Conservation (phyloP, 2,329 filamentous ascomycete genomes). For the Rhexocercosporidium sp. region DNA sequence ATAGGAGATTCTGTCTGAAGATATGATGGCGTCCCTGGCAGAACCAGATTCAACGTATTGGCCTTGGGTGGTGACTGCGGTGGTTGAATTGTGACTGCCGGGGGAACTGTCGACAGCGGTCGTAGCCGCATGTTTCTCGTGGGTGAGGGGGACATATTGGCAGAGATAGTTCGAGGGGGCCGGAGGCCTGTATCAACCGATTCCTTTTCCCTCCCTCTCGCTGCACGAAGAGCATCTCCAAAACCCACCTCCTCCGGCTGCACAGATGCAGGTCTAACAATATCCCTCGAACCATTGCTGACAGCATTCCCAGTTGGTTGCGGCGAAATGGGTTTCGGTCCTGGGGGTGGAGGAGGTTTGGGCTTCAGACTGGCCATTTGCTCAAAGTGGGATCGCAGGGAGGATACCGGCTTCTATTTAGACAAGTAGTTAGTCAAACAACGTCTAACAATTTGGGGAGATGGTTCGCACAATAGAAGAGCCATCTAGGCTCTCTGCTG, state of each 20-base stretch:
- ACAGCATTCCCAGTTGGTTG: constrained; percentile 32
- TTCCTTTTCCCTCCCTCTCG: constrained; percentile 37
- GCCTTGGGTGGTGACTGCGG: constrained; percentile 70
- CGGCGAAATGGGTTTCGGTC: constrained; percentile 36
- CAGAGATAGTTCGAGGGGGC: constrained; percentile 32
- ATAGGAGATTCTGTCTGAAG: constrained; percentile 35
- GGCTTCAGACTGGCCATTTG: constrained; percentile 64
- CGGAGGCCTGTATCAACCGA: constrained; percentile 31
- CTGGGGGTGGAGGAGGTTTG: constrained; percentile 44
- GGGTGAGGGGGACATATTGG: constrained; percentile 38
- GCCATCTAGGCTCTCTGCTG: constrained; percentile 70
- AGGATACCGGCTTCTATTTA: constrained; percentile 77
- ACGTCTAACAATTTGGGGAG: not conserved
- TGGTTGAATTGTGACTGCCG: constrained; percentile 71
- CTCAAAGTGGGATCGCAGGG: constrained; percentile 80
- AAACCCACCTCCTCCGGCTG: constrained; percentile 29
- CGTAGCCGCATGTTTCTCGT: constrained; percentile 30
- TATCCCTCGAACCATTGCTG: constrained; percentile 26
- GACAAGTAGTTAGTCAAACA: constrained; percentile 18
- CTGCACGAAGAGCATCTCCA: constrained; percentile 27
- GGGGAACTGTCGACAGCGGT: constrained; percentile 42
- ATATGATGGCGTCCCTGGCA: constrained; percentile 35
- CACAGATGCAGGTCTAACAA: constrained; percentile 23
- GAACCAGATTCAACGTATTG: constrained; percentile 30
- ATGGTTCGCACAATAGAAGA: constrained; percentile 71